A percentile compares a stretch with the other conserved stretches of the same genome.
Evolutionary conservation across 176 grass and related monocot species (phyloP).

Genomic region (Rhynchospora breviuscula): DNA sequence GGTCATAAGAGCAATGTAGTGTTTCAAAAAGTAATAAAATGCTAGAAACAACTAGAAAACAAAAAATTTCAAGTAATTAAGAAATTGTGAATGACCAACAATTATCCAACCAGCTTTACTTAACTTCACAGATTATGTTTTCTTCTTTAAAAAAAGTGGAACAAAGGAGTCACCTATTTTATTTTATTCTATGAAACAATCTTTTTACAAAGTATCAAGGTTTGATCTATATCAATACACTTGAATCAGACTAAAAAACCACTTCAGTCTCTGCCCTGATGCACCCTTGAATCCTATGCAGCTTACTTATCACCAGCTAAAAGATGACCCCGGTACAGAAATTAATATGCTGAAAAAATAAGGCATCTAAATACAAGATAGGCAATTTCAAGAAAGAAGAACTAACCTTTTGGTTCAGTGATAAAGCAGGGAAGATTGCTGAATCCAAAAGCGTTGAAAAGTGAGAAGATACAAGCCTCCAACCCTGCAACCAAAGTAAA

Average conservation of each 20-base stretch:
- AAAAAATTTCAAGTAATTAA: neutral
- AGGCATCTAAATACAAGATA: slow-evolving; percentile 8
- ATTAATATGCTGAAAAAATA: neutral
- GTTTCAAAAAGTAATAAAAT: neutral
- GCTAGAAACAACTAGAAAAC: neutral
- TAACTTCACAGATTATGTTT: too few relatives aligned
- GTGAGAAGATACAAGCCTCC: slow-evolving; percentile 87
- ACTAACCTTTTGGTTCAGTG: slow-evolving; percentile 71
- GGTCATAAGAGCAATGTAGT: neutral
- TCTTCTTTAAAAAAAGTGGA: too few relatives aligned
- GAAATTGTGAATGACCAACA: neutral
- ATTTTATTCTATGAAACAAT: too few relatives aligned
- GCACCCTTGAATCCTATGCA: too few relatives aligned
- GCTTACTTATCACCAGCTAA: too few relatives aligned
- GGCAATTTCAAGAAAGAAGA: slow-evolving; percentile 13
- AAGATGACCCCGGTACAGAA: too few relatives aligned
- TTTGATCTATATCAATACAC: too few relatives aligned
- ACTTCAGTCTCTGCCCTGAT: too few relatives aligned
- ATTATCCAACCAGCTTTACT: neutral
- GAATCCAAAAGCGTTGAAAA: slow-evolving; percentile 74
- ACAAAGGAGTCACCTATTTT: too few relatives aligned
- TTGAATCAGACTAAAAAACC: too few relatives aligned
- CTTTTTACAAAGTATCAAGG: too few relatives aligned
- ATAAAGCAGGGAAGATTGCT: slow-evolving; percentile 73
- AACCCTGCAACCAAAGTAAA: slow-evolving; percentile 51